Percentiles rank a stretch among this genome's conserved stretches.
Evolutionary conservation across 345 rosid species (phyloP).

Genomic region (Lepidium africanum): DNA sequence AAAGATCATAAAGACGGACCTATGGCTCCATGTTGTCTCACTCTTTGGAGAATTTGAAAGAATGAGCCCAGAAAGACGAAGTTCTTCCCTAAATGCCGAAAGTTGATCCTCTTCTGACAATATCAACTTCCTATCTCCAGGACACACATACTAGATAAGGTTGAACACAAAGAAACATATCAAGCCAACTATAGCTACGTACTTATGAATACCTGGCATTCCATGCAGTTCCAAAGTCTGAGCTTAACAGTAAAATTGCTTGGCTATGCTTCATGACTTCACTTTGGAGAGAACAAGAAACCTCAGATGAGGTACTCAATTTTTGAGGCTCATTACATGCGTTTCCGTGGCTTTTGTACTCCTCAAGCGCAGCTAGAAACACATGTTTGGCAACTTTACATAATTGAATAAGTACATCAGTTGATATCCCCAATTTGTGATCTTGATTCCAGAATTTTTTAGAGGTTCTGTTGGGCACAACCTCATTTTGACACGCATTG

Average conservation of each 20-base stretch:
- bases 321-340: background rate
- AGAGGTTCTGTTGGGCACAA: background rate
- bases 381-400: constrained; percentile 51
- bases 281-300: constrained; percentile 21
- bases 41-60: constrained; percentile 85
- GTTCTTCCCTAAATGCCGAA: constrained; percentile 49
- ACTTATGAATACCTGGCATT: constrained; percentile 55
- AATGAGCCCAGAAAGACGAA: constrained; percentile 60
- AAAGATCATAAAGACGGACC: constrained; percentile 31
- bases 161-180: background rate
- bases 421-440: constrained; percentile 79
- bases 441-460: constrained; percentile 56
- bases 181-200: background rate
- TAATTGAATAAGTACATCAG: constrained; percentile 45
- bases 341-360: constrained; percentile 28
- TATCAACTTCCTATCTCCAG: constrained; percentile 54
- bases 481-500: background rate
- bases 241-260: constrained; percentile 66
- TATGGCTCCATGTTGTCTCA: constrained; percentile 92
- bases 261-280: constrained; percentile 71
- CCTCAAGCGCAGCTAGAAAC: constrained; percentile 37
- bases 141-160: background rate
- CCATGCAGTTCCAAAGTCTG: constrained; percentile 90
- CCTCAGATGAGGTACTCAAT: background rate
- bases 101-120: constrained; percentile 40